Evolutionary conservation across 2,329 filamentous ascomycete genomes (phyloP).

Genomic region (Trichoderma semiorbis): DNA sequence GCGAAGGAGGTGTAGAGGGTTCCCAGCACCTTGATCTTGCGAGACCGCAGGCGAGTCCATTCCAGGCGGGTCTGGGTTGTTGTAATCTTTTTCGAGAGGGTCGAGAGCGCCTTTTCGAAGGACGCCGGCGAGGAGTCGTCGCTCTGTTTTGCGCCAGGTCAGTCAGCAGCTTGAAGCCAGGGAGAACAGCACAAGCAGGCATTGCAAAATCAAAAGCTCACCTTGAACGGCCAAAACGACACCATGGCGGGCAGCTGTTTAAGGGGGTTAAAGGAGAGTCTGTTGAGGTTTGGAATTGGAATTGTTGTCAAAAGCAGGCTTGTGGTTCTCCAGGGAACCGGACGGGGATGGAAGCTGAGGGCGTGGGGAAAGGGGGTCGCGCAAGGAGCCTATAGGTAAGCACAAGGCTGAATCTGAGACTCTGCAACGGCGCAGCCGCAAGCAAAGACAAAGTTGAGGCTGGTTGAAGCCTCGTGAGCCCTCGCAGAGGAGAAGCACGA

Average conservation of each 20-base stretch:
- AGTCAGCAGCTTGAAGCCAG: not conserved
- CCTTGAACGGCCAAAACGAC: conserved; percentile 82
- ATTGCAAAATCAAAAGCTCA: conserved; percentile 36
- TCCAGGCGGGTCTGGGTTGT: conserved; percentile 72
- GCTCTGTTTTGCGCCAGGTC: conserved; percentile 48
- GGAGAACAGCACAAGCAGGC: not conserved
- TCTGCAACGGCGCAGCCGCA: conserved; percentile 9
- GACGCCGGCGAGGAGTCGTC: conserved; percentile 79
- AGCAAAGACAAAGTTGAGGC: not conserved
- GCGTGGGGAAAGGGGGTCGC: not conserved
- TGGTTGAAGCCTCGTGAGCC: conserved; percentile 8
- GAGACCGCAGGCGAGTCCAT: conserved; percentile 64
- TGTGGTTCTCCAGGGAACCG: not conserved
- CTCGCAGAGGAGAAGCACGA: conserved; percentile 13
- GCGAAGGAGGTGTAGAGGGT: conserved; percentile 88
- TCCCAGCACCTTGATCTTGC: conserved; percentile 79
- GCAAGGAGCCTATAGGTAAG: not conserved
- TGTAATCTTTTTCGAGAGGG: conserved; percentile 78
- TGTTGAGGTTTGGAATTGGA: not conserved
- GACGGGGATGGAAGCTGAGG: not conserved
- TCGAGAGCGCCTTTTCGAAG: conserved; percentile 87
- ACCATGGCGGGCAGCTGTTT: conserved; percentile 56
- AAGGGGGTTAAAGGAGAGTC: not conserved
- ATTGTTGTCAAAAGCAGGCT: not conserved
- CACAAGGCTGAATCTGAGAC: not conserved